Evolutionary conservation across 179 eudicot genomes (phyloP).

Genomic region (Beta corolliflora): DNA sequence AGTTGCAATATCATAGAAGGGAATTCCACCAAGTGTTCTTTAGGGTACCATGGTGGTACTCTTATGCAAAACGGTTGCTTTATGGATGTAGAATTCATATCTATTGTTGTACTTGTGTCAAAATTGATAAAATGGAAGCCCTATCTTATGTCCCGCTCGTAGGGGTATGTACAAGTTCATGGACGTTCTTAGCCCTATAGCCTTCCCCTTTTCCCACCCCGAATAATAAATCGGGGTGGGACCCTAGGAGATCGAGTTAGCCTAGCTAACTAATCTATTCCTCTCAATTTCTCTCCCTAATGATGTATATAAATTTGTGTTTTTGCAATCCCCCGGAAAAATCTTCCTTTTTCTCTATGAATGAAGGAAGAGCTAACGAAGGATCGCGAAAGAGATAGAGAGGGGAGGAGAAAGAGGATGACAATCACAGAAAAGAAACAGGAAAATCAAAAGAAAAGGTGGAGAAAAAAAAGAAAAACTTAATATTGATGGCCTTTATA

Average conservation of each 20-base stretch:
- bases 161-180: neutral
- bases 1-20: conserved; percentile 25
- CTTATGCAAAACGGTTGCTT: neutral
- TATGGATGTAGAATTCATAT: neutral
- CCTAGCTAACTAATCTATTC: too few relatives aligned
- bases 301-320: neutral
- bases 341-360: neutral
- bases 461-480: neutral
- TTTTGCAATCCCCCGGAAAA: neutral
- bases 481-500: neutral
- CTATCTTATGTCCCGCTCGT: neutral
- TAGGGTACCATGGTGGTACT: conserved; percentile 31
- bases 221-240: conserved; percentile 2
- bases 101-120: neutral
- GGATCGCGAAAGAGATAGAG: neutral
- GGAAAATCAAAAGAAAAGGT: neutral
- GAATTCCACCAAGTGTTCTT: conserved; percentile 11
- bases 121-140: neutral
- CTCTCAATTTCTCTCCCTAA: neutral
- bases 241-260: neutral
- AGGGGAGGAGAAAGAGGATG: neutral
- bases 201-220: neutral
- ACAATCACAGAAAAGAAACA: neutral
- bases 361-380: neutral
- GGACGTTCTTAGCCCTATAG: neutral